Evolutionary conservation across 192 early-diverging fungal species (phyloP).

Genomic region (Funneliformis geosporum): DNA sequence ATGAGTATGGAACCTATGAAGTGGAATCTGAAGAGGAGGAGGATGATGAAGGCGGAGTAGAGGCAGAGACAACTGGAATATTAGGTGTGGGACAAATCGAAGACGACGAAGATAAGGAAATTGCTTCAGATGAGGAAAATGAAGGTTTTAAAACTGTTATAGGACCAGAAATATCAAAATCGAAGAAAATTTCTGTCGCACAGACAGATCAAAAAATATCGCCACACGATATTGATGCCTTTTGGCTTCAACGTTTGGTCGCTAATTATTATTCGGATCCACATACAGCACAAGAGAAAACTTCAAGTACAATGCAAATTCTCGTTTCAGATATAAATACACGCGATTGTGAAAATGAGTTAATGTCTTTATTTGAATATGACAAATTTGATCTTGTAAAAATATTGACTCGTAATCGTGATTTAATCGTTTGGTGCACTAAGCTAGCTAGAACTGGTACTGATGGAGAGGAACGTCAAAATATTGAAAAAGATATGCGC

Average conservation of each 20-base stretch:
- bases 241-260: conserved; percentile 93
- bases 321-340: conserved; percentile 65
- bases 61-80: conserved; percentile 41
- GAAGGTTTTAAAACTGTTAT: conserved; percentile 57
- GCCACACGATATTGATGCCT: conserved; percentile 92
- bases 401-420: conserved; percentile 82
- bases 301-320: conserved; percentile 70
- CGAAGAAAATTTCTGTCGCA: conserved; percentile 40
- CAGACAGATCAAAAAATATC: conserved; percentile 47
- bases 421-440: conserved; percentile 91
- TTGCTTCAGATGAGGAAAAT: conserved; percentile 57
- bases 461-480: conserved; percentile 54
- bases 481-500: conserved; percentile 69
- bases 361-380: conserved; percentile 96
- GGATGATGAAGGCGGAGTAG: conserved; percentile 53
- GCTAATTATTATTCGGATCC: conserved; percentile 83
- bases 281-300: conserved; percentile 86
- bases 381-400: conserved; percentile 96
- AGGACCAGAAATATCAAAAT: conserved; percentile 41
- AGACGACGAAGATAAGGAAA: conserved; percentile 53
- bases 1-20: conserved; percentile 67
- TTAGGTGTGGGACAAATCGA: conserved; percentile 43
- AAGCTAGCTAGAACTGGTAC: conserved; percentile 74
- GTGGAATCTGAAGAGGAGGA: conserved; percentile 66
- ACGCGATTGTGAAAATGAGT: conserved; percentile 92